Percentiles rank a stretch among this genome's conserved stretches.
Evolutionary conservation across 768 basidiomycete genomes (phyloP).

Genomic region (Kwoniella dendrophila): DNA sequence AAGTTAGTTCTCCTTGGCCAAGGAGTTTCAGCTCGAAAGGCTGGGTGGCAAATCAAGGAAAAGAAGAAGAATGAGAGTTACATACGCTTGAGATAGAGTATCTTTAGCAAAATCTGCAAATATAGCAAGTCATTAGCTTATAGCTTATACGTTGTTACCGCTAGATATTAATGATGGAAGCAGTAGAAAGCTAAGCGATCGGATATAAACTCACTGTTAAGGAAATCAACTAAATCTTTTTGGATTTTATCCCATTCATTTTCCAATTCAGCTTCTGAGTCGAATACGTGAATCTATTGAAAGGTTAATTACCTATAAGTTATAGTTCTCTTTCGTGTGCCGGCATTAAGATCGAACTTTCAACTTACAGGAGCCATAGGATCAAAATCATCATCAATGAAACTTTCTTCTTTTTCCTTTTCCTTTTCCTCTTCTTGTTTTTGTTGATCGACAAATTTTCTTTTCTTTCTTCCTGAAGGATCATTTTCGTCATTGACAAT

Average conservation of each 20-base stretch:
- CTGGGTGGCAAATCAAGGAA: too few relatives aligned
- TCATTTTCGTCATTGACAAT: not conserved
- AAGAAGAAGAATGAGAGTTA: not conserved
- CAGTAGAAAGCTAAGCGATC: too few relatives aligned
- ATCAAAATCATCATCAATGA: slow-evolving; percentile 43
- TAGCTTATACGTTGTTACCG: too few relatives aligned
- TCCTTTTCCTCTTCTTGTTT: not conserved
- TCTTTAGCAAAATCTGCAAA: slow-evolving; percentile 17
- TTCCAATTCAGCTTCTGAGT: slow-evolving; percentile 13
- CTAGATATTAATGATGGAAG: too few relatives aligned
- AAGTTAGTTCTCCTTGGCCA: too few relatives aligned
- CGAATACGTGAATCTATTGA: slow-evolving; percentile 14
- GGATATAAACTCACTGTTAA: slow-evolving; percentile 14
- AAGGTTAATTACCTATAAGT: not conserved
- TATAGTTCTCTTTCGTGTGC: not conserved
- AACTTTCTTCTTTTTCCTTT: slow-evolving; percentile 24
- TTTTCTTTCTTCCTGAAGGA: not conserved
- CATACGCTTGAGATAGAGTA: slow-evolving; percentile 15
- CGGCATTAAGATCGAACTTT: not conserved
- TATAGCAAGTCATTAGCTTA: slow-evolving; percentile 2
- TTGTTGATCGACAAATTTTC: slow-evolving; percentile 3
- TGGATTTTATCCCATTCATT: slow-evolving; percentile 23
- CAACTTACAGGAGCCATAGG: slow-evolving; percentile 25
- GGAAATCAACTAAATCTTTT: not conserved
- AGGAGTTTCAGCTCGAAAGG: too few relatives aligned